Percentiles rank a stretch among this genome's conserved stretches.
Conservation (phyloP, 2,329 filamentous ascomycete genomes). For the Xylaria sp. region DNA sequence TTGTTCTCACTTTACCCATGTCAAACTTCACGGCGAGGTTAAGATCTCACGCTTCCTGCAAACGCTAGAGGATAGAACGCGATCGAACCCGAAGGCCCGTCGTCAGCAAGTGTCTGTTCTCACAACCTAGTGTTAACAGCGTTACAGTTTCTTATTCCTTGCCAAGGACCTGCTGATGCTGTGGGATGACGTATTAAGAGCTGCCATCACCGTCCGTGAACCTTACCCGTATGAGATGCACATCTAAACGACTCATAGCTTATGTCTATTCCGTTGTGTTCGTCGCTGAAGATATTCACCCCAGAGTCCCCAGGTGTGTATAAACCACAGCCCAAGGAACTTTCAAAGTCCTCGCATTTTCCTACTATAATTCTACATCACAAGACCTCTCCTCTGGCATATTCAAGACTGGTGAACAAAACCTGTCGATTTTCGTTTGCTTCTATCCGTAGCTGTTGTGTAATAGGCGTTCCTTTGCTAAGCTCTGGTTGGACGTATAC, state of each 20-base stretch:
- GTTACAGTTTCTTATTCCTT: not conserved
- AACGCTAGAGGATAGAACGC: not conserved
- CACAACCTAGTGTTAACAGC: not conserved
- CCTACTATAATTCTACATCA: too few relatives aligned
- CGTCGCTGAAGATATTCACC: too few relatives aligned
- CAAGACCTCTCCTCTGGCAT: too few relatives aligned
- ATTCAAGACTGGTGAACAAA: not conserved
- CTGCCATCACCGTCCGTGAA: not conserved
- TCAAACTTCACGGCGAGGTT: not conserved
- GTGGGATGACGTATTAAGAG: slow-evolving; percentile 23
- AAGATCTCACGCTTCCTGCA: not conserved
- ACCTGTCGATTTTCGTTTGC: not conserved
- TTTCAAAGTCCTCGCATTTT: too few relatives aligned
- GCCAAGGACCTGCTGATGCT: not conserved
- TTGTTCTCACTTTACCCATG: not conserved
- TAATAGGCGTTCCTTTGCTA: not conserved
- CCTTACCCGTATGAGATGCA: not conserved
- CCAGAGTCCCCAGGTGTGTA: too few relatives aligned
- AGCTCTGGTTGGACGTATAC: not conserved
- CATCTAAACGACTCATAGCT: not conserved
- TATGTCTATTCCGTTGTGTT: not conserved
- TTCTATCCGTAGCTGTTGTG: not conserved
- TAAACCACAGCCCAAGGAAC: too few relatives aligned
- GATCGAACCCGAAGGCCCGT: not conserved
- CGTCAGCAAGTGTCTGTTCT: not conserved